Base-by-base conservation (phyloP, 1,284 basidiomycete genomes). In the Ceratobasidium sp. region DNA sequence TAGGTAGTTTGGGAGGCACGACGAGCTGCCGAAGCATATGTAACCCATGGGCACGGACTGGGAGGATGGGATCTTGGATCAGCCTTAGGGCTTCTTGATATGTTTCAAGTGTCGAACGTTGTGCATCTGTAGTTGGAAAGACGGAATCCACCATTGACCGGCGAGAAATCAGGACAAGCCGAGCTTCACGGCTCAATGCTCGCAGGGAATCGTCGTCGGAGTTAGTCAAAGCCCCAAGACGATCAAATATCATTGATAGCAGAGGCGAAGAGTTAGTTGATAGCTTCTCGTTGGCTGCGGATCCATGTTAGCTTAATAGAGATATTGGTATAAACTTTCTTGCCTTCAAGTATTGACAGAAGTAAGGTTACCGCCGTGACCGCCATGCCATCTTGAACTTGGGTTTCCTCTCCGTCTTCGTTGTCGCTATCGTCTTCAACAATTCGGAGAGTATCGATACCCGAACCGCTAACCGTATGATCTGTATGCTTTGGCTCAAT, bases 11-110 rank as follows among this genome's bases (percentile, higher is more conserved):
- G 51, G 59, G 22, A 78, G 77, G 24, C 78, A 79, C 84, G 19
- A 95, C 89, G 31, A 97, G 87, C 78, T 93, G 88, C 59, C 92
- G 90, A n/a, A 98, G 86, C 27, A 96, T 85, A 44, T 94, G 85
- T 2, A 98, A 85, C 0, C 97, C 97, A 81, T 99, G 96, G 0
- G 95, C 97, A 57, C 97, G 91, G 22, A 99, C 95, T n/a, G 97
- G 97, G 11, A 99, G 86, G 53, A 97, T 90, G 0, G 95, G 93
- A 82, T 99, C 97, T 82, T 97, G 93, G 3, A 99, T 85, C 27
- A 97, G 88, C 78, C 90, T 92, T 15, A 99, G 85, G 0, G 96
- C 95, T 77, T 94, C 93, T 79, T 95, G 94, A 81, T 98, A 99
- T 6, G 86, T 89, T 71, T 89, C 89, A 69, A 89, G 87, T 1